Base-by-base conservation (phyloP, 2,329 filamentous ascomycete species). In the Fusarium duplospermum region DNA sequence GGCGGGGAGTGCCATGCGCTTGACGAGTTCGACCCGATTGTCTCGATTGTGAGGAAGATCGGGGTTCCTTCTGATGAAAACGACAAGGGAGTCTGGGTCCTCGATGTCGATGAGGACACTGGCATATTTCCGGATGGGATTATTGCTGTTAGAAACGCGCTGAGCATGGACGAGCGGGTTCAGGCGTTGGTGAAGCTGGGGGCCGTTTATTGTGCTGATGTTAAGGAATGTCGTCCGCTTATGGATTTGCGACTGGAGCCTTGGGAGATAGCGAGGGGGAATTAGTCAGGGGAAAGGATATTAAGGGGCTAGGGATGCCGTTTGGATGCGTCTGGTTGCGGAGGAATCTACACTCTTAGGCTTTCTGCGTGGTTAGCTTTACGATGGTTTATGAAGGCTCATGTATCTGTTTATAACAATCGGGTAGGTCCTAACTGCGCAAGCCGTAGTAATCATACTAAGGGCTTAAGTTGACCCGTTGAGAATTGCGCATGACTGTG, bases 161-260 rank as follows among this genome's bases (percentile, higher is more conserved):
- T 64, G 24, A 64, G 27, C 52, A 64, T 64, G 52, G 62, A 64
- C 29, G 62, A 64, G 62, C 50, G 62, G 33, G 62, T 64, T 58
- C 52, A 50, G 62, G 62, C 50, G 24, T 64, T 61, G 58, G 57
- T 54, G 64, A 62, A 45, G 57, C 33, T 66, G 47, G 45, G 57
- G 33, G 64, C 56, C 18, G 33, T 56, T 40, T 56, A 50, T 52
- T 52, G 47, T 31, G 47, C 27, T 29, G 9, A 52, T 52, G 6
- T 29, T n/a, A 31, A 52, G 16, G 16, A 52, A 20, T 52, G 47
- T 52, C 47, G 8, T 31, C 16, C 10, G 27, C 47, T 52, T 52
- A 4, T 31, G 47, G 47, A 52, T 31, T 52, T 52, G 47, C 7
- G 18, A 52, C 31, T 31, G 14, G 47, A 52, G 47, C 47, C 47